Evolutionary conservation across 148 eudicot species (phyloP), one percentile per base, ranked within the genome.

Genomic region (Linanthus parryae): DNA sequence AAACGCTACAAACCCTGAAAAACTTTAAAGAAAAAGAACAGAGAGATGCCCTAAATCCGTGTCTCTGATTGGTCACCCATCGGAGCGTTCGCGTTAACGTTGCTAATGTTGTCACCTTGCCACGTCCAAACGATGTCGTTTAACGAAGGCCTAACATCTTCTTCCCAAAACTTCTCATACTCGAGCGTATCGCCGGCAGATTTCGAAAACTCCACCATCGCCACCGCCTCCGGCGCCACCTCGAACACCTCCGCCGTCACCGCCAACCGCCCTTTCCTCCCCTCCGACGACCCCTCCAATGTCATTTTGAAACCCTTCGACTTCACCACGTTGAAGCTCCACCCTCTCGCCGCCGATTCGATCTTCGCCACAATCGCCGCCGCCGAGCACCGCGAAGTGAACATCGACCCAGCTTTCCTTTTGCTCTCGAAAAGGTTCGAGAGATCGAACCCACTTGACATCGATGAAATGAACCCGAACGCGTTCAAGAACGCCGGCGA

Each of bases 101-200:
- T n/a, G n/a, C n/a, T n/a, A n/a, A n/a, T n/a, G n/a, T n/a, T n/a
- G n/a, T 86, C 90, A 50, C 97, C 91, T 66, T 82, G 91, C 97
- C 97, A 89, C 39, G 68, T 85, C 97, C 97, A 89, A 26, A 89
- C 97, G 49, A 89, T 82, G 57, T 89, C 95, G 42, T 82, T 69
- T 2, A 85, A 65, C 5, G 83, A 80, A 9, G 94, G 90, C 70
- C 97, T 73, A 14, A 77, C 71, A 25, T 82, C 87, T 46, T 84
- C 95, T 37, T 84, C 85, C 54, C 80, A 84, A 40, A 84, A 89
- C 75, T 67, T 85, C 22, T 41, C 69, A 52, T 89, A 89, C 79
- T 89, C 97, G 9, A 89, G 62, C 3, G 97, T 82, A 37, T 89
- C 97, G 16, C 97, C 97, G 43, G 87, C 66, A 8, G 67, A 71